Evolutionary conservation across 139 green algal genomes (phyloP), one percentile per base, ranked within the genome.

Genomic region (Zygnema circumcarinatum): DNA sequence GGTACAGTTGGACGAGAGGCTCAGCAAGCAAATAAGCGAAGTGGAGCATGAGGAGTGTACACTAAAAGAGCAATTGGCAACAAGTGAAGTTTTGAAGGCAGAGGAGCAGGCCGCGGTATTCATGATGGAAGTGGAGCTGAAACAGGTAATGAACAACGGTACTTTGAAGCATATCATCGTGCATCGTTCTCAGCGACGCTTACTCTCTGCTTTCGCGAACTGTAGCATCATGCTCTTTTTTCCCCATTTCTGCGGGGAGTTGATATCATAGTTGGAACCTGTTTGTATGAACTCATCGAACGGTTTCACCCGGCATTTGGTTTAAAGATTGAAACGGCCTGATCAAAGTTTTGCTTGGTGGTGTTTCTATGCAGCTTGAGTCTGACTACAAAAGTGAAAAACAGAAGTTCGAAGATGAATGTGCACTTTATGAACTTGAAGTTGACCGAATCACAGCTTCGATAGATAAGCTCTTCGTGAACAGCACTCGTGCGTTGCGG

Each of bases 1-100:
- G 42, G 36, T 21, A 67, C 42, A 1, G 39, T 22, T 87, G n/a
- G 76, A 38, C 32, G 84, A 90, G 3, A 7, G 67, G 11, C 20
- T 20, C 31, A 29, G 22, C 2, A 2, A 7, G 42, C 47, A 56
- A 25, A 56, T 62, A 20, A 21, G 21, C 29, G 75, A 38, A 7
- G 21, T 33, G 20, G 20, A 83, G 75, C 75, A 83, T n/a, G 3
- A 73, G 7, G 16, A 42, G 16, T 16, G 47, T 16, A 62, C 47
- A 25, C 47, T 62, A 7, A 7, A 62, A 16, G 47, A 62, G 47
- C 47, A 62, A 62, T 16, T 62, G 7, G 47, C 47, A 62, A 16
- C 7, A 16, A 25, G 47, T 62, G 16, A 62, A 62, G 47, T 16
- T 25, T 62, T 16, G 47, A 62, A 62, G 16, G 16, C 16, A 16